These are phyloP conservation scores for Aristolochia contorta DNA, from an alignment of 164 flowering plant species.

Conservation along the genomic window DNA sequence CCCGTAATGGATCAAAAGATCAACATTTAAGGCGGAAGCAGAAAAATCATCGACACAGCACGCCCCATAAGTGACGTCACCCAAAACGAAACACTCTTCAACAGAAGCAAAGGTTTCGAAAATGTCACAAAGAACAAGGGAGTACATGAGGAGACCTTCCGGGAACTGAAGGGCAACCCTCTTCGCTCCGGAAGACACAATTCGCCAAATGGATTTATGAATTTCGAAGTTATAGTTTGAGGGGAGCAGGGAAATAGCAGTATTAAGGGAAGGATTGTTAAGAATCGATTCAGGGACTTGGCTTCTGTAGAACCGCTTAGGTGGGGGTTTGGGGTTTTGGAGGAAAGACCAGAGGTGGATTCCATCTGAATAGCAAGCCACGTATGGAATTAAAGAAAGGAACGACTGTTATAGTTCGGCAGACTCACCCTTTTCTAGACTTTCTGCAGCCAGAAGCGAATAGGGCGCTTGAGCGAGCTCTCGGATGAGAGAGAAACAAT, in stretches of 20 bases:
- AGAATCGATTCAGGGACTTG: slow-evolving; percentile 80
- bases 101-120: slow-evolving; percentile 51
- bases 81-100: slow-evolving; percentile 67
- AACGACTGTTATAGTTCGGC: no score
- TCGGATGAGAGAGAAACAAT: no score
- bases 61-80: slow-evolving; percentile 96
- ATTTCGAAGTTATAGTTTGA: slow-evolving; percentile 88
- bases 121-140: slow-evolving; percentile 76
- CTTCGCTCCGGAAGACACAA: slow-evolving; percentile 40
- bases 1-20: slow-evolving; percentile 84
- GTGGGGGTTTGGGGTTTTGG: slow-evolving; percentile 23
- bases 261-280: slow-evolving; percentile 41
- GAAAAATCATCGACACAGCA: slow-evolving; percentile 93
- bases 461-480: no score
- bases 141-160: slow-evolving; percentile 92
- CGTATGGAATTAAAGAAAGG: no score
- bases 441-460: no score
- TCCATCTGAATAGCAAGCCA: slow-evolving; percentile 2
- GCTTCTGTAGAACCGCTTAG: slow-evolving; percentile 74
- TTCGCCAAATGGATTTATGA: slow-evolving; percentile 85
- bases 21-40: slow-evolving; percentile 61
- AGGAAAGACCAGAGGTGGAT: not conserved
- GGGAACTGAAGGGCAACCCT: slow-evolving; percentile 95
- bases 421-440: no score
- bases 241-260: slow-evolving; percentile 63